Percentiles rank a stretch among this genome's conserved stretches.
Conservation (phyloP, 2,329 filamentous ascomycete species). For the Aspergillus oerlinghausenensis region DNA sequence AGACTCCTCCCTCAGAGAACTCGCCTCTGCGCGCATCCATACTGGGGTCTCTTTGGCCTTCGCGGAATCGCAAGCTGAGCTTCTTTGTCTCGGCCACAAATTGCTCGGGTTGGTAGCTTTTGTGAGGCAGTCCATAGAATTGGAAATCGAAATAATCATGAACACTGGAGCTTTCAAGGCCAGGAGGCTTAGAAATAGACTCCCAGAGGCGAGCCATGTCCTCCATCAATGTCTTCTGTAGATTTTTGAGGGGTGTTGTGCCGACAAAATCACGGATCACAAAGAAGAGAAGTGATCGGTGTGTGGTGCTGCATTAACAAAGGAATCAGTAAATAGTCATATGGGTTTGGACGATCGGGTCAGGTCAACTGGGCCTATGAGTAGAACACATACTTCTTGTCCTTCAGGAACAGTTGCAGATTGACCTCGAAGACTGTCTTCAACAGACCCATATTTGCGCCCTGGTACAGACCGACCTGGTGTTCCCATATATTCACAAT, state of each 20-base stretch:
- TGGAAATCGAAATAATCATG: slow-evolving; percentile 99
- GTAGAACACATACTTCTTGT: slow-evolving; percentile 66
- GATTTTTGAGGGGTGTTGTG: slow-evolving; percentile 81
- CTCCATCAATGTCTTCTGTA: slow-evolving; percentile 84
- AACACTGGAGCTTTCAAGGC: slow-evolving; percentile 82
- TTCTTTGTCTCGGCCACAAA: slow-evolving; percentile 77
- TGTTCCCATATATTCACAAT: slow-evolving; percentile 99
- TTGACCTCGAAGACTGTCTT: slow-evolving; percentile 99
- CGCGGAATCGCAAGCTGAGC: slow-evolving; percentile 74
- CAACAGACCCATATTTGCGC: slow-evolving; percentile 95
- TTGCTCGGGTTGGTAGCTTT: slow-evolving; percentile 89
- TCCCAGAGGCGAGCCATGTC: slow-evolving; percentile 91
- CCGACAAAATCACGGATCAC: slow-evolving; percentile 97
- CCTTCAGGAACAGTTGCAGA: slow-evolving; percentile 91
- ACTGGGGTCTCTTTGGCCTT: slow-evolving; percentile 70
- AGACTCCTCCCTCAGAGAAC: slow-evolving; percentile 74
- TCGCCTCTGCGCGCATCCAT: slow-evolving; percentile 58
- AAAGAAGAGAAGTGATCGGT: slow-evolving; percentile 92
- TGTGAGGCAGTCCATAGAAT: slow-evolving; percentile 92
- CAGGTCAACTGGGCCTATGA: background rate
- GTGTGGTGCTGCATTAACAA: slow-evolving; percentile 60
- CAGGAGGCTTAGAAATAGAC: slow-evolving; percentile 83
- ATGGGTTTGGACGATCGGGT: background rate
- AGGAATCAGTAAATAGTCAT: slow-evolving; percentile 18
- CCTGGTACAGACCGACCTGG: slow-evolving; percentile 95